A percentile compares a stretch with the other conserved stretches of the same genome.
phyloP scores from a whole-genome alignment of 306 rosid genomes.

The Vicia villosa region DNA sequence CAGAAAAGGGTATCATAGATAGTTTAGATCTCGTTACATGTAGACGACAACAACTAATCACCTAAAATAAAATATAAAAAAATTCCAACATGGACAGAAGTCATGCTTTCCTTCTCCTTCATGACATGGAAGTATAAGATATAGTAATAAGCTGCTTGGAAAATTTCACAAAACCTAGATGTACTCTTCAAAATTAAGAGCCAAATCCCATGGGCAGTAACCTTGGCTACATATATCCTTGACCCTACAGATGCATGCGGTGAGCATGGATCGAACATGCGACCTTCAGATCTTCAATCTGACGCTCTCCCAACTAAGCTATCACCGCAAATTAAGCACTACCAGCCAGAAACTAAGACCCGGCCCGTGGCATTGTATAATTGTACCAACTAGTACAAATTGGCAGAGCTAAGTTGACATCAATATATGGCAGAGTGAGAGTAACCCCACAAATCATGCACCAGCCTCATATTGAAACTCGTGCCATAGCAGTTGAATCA shows the following conservation, averaged over 20 bases:
- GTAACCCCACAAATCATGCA: slow-evolving; percentile 42
- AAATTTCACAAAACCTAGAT: slow-evolving; percentile 14
- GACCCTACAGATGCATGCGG: slow-evolving; percentile 53
- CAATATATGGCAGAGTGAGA: slow-evolving; percentile 16
- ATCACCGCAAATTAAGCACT: slow-evolving; percentile 65
- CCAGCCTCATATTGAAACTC: slow-evolving; percentile 33
- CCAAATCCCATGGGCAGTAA: slow-evolving; percentile 19
- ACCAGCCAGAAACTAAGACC: slow-evolving; percentile 43
- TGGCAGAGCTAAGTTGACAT: slow-evolving; percentile 15
- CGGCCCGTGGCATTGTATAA: slow-evolving; percentile 16
- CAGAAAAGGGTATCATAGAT: background rate
- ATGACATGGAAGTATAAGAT: slow-evolving; percentile 20
- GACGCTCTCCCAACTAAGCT: slow-evolving; percentile 83
- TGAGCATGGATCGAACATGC: slow-evolving; percentile 78
- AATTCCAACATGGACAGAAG: background rate
- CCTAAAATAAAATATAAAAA: background rate
- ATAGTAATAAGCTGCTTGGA: background rate
- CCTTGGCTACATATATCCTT: slow-evolving; percentile 26
- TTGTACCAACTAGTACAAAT: slow-evolving; percentile 18
- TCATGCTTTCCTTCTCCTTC: slow-evolving; percentile 13
- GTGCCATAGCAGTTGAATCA: slow-evolving; percentile 2
- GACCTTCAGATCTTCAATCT: slow-evolving; percentile 72
- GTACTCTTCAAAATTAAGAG: slow-evolving; percentile 18
- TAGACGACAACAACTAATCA: slow-evolving; percentile 15
- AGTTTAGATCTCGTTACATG: slow-evolving; percentile 4